Conservation (phyloP, 768 basidiomycete genomes). For the Hygrocybe coccinea region DNA sequence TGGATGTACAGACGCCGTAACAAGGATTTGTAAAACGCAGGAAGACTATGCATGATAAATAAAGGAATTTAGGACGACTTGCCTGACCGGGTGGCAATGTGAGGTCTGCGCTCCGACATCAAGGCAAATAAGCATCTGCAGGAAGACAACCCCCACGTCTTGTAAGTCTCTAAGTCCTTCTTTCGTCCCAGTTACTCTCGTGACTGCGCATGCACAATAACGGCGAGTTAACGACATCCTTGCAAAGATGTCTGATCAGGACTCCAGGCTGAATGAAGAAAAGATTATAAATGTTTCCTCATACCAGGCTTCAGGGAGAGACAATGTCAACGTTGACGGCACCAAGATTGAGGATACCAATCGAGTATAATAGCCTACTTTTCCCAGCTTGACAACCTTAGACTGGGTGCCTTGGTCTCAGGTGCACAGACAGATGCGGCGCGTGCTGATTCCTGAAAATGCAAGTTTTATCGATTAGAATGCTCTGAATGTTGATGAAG, state of each 20-base stretch:
- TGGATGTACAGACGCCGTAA: constrained; percentile 49
- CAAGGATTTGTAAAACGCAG: neutral
- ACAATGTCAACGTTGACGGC: constrained; percentile 31
- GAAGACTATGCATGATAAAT: no score
- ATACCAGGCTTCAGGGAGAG: constrained; percentile 45
- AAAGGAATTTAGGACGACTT: no score
- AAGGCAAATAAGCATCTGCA: constrained; percentile 83
- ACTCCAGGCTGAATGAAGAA: neutral
- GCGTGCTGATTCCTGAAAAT: constrained; percentile 48
- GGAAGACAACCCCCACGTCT: constrained; percentile 67
- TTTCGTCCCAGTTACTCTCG: no score
- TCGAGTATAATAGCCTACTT: constrained; percentile 64
- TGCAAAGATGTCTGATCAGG: neutral
- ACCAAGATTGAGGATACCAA: constrained; percentile 58
- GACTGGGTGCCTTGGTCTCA: constrained; percentile 45
- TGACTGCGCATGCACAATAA: constrained; percentile 66
- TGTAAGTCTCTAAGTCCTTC: no score
- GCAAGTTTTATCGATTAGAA: constrained; percentile 5
- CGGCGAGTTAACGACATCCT: constrained; percentile 80
- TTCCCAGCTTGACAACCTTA: constrained; percentile 73
- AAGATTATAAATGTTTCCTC: neutral
- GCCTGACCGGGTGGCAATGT: constrained; percentile 57
- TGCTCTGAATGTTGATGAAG: neutral
- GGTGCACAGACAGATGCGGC: constrained; percentile 56
- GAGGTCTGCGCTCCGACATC: constrained; percentile 54